Base-by-base conservation (phyloP, 108 stramenopile species). In the Seminavis robusta region DNA sequence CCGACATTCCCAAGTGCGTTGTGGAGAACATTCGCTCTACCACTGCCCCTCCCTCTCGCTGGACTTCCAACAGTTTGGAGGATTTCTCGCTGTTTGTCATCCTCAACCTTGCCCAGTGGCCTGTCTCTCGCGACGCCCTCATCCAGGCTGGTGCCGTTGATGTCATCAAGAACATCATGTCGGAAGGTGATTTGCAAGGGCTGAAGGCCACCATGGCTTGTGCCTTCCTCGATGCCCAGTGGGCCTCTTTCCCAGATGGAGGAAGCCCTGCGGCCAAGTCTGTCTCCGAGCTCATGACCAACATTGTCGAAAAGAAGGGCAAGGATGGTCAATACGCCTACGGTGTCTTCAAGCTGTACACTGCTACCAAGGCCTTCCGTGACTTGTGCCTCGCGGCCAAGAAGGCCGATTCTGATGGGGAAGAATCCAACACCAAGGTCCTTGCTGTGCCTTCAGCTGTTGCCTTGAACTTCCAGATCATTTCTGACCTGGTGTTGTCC, bases 201-300 rank as follows among this genome's bases (percentile, higher is more conserved):
- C 80, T 92, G 49, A 92, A 92, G 79, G 91, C 91, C 30, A 92
- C 91, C 80, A 92, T 92, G 91, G 87, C 87, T 8, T 89, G 91
- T 55, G 87, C 87, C 43, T 92, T 92, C 77, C 83, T 92, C 20
- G 87, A 72, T 45, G 87, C 87, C 6, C 26, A 66, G 5, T 92
- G 85, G 85, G 51, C 45, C 29, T 67, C 84, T 34, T 92, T 92
- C 83, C 91, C 91, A 31, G 91, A 92, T 32, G 65, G 79, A 40
- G 91, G 91, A 71, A 81, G 84, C 33, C 76, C 85, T 11, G 87
- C 91, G 32, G 81, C 85, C 61, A 90, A 83, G 73, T 66, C 88
- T 46, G 79, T 90, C 33, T 80, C 92, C 24, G 88, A 90, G 64
- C 86, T 94, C 64, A 90, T 94, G 86, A 84, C 83, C 43, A 90